Evolutionary conservation across 257 asterid genomes (phyloP).

Genomic region (Coffea eugenioides): DNA sequence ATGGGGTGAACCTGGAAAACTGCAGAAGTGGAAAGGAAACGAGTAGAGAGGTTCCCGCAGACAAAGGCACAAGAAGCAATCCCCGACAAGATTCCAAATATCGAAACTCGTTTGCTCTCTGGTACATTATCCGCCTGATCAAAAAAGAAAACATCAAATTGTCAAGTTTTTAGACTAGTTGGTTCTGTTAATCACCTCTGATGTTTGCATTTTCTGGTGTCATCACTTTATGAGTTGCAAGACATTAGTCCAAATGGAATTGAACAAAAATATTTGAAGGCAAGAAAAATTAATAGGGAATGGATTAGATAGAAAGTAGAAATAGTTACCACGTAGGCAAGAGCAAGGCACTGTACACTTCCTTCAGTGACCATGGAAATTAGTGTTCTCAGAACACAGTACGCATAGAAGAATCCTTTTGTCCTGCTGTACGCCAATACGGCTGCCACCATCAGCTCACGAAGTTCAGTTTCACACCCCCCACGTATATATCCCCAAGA

Average conservation of each 20-base stretch:
- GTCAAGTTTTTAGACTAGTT: background rate
- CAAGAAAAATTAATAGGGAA: no score
- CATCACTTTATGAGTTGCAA: background rate
- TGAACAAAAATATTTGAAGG: background rate
- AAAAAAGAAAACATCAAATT: background rate
- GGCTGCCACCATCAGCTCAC: constrained; percentile 29
- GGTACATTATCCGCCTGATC: constrained; percentile 87
- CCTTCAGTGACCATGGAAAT: constrained; percentile 76
- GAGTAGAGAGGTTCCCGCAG: constrained; percentile 80
- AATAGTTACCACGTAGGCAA: constrained; percentile 72
- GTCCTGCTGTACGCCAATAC: constrained; percentile 73
- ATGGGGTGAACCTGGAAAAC: constrained; percentile 56
- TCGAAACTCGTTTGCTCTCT: constrained; percentile 66
- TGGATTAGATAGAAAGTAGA: no score
- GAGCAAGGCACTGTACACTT: constrained; percentile 78
- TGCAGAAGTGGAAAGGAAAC: constrained; percentile 68
- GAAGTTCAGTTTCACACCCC: background rate
- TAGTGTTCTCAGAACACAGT: constrained; percentile 58
- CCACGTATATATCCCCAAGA: no score
- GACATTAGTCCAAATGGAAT: background rate
- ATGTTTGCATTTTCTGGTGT: background rate
- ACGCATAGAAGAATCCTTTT: constrained; percentile 58
- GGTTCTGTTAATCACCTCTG: background rate
- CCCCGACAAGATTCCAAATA: constrained; percentile 78
- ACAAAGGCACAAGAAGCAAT: constrained; percentile 77